Evolutionary conservation across 345 rosid genomes (phyloP), one percentile per base, ranked within the genome.

Genomic region (Citrus inodora): DNA sequence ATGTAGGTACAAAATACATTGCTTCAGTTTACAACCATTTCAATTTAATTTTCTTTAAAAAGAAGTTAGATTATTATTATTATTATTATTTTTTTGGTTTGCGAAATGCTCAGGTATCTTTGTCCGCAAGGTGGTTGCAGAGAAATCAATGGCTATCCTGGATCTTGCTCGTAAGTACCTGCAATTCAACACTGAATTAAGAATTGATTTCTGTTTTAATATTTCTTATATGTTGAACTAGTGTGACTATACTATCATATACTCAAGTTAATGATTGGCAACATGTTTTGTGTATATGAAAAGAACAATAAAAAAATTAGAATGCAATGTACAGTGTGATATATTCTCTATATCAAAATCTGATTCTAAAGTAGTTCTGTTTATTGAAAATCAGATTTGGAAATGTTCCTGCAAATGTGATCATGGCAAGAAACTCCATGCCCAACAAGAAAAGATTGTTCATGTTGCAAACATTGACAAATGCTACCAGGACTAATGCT

Each of bases 81-180:
- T 28, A 1, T 28, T 28, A 28, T 28, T 28, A 28, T 28, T 28
- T 0, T 28, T 28, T 28, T 28, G 28, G 28, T 28, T 28, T 28
- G 28, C 28, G 28, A 53, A 66, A 74, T 83, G 60, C 67, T 46
- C 51, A 86, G 88, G 88, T 86, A 83, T 64, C 83, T 83, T 55
- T 83, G 86, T 77, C 86, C 85, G 19, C 69, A 67, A 56, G 86
- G 86, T 11, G 80, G 88, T 48, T 86, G 88, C 77, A 74, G 86
- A 77, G 88, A 86, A 81, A 81, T 86, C 76, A 86, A 83, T 60
- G 85, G 78, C 25, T 86, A 86, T 75, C 83, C 86, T 2, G 80
- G 77, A 35, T 77, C 75, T 28, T 86, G 88, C 79, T 83, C 83
- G 86, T 86, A 83, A 74, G 86, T 79, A 32, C 28, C 46, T 21